Evolutionary conservation across 1,139 yeast species (phyloP), one percentile per base, ranked within the genome.

Genomic region (Casaregolazyma lundiana): DNA sequence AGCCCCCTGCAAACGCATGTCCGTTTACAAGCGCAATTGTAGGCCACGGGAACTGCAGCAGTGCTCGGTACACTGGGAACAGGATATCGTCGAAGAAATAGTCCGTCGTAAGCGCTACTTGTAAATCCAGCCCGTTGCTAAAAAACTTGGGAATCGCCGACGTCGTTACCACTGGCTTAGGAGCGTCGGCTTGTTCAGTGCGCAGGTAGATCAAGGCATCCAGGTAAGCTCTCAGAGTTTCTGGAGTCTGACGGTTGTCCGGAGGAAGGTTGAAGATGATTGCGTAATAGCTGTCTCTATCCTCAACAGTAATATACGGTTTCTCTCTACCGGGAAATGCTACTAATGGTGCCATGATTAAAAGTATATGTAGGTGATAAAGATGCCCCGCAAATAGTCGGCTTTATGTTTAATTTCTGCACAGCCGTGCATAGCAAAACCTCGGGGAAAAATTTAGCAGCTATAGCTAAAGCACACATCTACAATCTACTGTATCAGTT

Each of bases 1-100:
- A 66, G 1, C 70, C 72, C 2, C 69, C 72, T 1, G 72, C 72
- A 53, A 68, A 68, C 4, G 66, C 69, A 48, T 68, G 72, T 35
- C 72, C 72, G 46, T 66, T 67, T 41, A 67, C 55, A 26, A 60
- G 49, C 4, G 72, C 72, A 21, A 68, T 55, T 2, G 70, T 65
- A 3, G 72, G 72, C 61, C 66, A 62, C 7, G 71, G 72, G 52
- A 62, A 68, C 51, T 60, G 63, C 37, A 67, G 50, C 24, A 65
- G 50, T 4, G 61, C 59, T 22, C 61, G 52, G 62, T 66, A 58
- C 34, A 65, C 49, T 17, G 65, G 61, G 53, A 62, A 65, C 53
- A 62, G 62, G 30, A 52, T 46, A 35, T 59, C 52, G 19, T 54
- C 58, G 53, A 65, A 67, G 53, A 68, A 68, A 30, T 58, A 59